Evolutionary conservation across 2,329 filamentous ascomycete species (phyloP), one percentile per base, ranked within the genome.

Genomic region (Hypoxylon sp.): DNA sequence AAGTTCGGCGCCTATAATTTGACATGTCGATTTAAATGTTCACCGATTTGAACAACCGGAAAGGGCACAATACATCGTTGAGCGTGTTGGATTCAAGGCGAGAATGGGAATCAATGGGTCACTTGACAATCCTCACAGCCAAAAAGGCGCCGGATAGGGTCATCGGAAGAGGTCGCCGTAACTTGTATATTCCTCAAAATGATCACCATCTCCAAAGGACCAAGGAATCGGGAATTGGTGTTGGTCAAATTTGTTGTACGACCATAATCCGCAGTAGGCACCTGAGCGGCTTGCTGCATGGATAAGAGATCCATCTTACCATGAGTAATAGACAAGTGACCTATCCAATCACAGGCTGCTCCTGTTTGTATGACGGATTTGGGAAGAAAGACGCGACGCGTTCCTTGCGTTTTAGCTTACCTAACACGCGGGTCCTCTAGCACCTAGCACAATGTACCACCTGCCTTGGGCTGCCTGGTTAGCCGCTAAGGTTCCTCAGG

Each of bases 281-380:
- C n/a, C n/a, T n/a, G n/a, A n/a, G n/a, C n/a, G n/a, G n/a, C n/a
- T 24, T 15, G 32, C 44, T 49, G 24, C n/a, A 46, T 17, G 47
- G 47, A 50, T 54, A 6, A 20, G 17, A 13, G 37, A 41, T 20
- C 37, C 37, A 41, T 41, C 37, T 20, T 49, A 39, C 34, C 43
- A 28, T 43, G 48, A 59, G 54, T 26, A 62, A 20, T 24, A 39
- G 50, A 49, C n/a, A 53, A 26, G 34, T 30, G 15, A 7, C n/a
- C 17, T 19, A 15, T 30, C 63, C 59, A 65, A 65, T 62, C 56
- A 62, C 6, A n/a, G 26, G 43, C 34, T 43, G 51, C 43, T 46
- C 11, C 24, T 37, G 28, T 6, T 17, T 30, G 47, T 54, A 41
- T 49, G 39, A 37, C 19, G 24, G 47, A n/a, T n/a, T 20, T 15